Conservation (phyloP, 1,139 yeast species). For the Wickerhamiella infanticola region DNA sequence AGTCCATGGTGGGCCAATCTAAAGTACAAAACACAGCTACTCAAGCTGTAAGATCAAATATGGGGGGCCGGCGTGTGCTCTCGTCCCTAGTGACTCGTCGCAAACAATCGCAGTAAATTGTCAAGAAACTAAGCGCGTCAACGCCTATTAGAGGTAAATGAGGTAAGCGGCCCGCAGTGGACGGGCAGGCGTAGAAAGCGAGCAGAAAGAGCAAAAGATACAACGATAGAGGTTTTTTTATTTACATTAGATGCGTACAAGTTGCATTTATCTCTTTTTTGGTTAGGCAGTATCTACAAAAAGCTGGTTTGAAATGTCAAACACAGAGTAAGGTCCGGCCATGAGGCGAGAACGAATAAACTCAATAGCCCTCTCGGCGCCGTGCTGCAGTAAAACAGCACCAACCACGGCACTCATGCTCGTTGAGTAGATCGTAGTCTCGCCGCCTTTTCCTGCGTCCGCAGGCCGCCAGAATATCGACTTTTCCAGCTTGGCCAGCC, state of each 20-base stretch:
- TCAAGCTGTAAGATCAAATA: too few relatives aligned
- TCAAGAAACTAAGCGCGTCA: too few relatives aligned
- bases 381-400: conserved; percentile 58
- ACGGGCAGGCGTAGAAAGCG: too few relatives aligned
- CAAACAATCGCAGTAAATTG: too few relatives aligned
- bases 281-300: conserved; percentile 9
- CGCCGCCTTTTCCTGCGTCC: conserved; percentile 26
- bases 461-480: conserved; percentile 57
- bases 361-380: conserved; percentile 27
- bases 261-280: neutral
- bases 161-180: too few relatives aligned
- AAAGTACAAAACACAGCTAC: too few relatives aligned
- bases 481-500: conserved; percentile 21
- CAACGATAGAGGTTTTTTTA: too few relatives aligned
- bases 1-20: neutral
- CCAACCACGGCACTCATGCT: conserved; percentile 67
- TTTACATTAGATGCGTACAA: too few relatives aligned
- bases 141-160: too few relatives aligned
- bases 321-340: conserved; percentile 16
- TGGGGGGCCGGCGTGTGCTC: too few relatives aligned
- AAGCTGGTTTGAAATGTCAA: conserved; percentile 14
- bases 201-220: too few relatives aligned
- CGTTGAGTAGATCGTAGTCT: conserved; percentile 43
- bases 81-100: too few relatives aligned
- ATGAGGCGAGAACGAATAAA: conserved; percentile 23